phyloP scores from a whole-genome alignment of 306 rosid genomes.

The Prunus salicina region DNA sequence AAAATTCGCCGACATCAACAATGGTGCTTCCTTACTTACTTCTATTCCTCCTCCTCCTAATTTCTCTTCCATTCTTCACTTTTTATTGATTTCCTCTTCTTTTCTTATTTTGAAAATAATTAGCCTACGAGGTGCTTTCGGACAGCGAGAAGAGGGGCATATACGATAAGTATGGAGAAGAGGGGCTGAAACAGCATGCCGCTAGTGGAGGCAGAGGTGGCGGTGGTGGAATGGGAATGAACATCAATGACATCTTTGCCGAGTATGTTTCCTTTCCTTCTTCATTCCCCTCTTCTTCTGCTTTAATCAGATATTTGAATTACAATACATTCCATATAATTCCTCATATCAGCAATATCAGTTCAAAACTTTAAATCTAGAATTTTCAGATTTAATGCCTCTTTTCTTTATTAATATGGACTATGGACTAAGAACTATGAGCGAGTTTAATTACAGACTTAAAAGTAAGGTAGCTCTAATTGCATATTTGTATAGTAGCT shows the following conservation, averaged over 20 bases:
- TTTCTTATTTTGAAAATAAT: background rate
- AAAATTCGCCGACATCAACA: conserved; percentile 81
- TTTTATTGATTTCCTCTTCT: too few relatives aligned
- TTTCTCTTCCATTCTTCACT: background rate
- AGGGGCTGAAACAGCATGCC: conserved; percentile 96
- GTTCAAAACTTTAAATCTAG: background rate
- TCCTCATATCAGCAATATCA: background rate
- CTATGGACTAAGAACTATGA: background rate
- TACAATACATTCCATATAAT: background rate
- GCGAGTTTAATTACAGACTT: background rate
- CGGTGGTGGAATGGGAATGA: conserved; percentile 80
- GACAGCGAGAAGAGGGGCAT: conserved; percentile 82
- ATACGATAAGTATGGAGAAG: conserved; percentile 89
- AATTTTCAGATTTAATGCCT: background rate
- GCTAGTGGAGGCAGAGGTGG: conserved; percentile 88
- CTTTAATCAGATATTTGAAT: background rate
- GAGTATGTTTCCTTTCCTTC: conserved; percentile 44
- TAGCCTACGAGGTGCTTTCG: conserved; percentile 87
- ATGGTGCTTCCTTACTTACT: conserved; percentile 39
- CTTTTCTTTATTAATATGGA: background rate
- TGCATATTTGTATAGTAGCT: background rate
- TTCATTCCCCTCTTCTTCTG: background rate
- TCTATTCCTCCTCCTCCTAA: background rate
- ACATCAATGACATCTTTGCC: conserved; percentile 81
- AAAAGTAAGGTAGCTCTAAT: background rate